phyloP scores from a whole-genome alignment of 768 basidiomycete genomes.

The Tulasnella sp. region DNA sequence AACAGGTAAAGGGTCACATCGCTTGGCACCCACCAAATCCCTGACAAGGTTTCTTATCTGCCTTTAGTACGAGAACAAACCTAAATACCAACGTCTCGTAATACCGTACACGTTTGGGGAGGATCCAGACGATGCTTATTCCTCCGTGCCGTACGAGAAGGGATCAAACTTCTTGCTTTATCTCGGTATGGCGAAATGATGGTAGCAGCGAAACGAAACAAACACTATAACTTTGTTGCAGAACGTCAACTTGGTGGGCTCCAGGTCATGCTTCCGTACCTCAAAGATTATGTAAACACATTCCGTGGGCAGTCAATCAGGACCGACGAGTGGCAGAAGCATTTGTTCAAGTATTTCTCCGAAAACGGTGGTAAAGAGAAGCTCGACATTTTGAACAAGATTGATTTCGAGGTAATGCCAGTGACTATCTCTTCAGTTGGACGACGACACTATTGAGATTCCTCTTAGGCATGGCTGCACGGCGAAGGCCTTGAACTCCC shows the following conservation, averaged over 20 bases:
- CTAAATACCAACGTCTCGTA: conserved; percentile 79
- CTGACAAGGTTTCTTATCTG: background rate
- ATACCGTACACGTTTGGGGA: conserved; percentile 61
- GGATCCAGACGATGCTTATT: conserved; percentile 41
- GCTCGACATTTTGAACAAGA: conserved; percentile 63
- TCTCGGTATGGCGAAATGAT: conserved; percentile 57
- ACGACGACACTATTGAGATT: background rate
- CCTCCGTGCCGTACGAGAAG: conserved; percentile 79
- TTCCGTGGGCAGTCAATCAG: conserved; percentile 79
- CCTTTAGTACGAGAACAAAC: conserved; percentile 54
- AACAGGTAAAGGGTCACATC: conserved; percentile 38
- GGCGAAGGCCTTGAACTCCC: conserved; percentile 78
- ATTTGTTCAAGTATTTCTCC: conserved; percentile 72
- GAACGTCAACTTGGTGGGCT: conserved; percentile 79
- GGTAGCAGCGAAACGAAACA: no score
- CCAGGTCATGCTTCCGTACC: conserved; percentile 82
- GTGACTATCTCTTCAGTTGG: background rate
- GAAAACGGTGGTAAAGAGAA: conserved; percentile 63
- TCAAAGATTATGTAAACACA: conserved; percentile 77
- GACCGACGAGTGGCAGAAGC: conserved; percentile 79
- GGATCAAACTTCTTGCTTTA: conserved; percentile 87
- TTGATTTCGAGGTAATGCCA: conserved; percentile 74
- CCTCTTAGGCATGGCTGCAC: conserved; percentile 71
- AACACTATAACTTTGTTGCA: conserved; percentile 39
- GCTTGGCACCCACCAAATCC: background rate